Evolutionary conservation across 257 asterid species (phyloP).

Genomic region (Solanum medicagineum): DNA sequence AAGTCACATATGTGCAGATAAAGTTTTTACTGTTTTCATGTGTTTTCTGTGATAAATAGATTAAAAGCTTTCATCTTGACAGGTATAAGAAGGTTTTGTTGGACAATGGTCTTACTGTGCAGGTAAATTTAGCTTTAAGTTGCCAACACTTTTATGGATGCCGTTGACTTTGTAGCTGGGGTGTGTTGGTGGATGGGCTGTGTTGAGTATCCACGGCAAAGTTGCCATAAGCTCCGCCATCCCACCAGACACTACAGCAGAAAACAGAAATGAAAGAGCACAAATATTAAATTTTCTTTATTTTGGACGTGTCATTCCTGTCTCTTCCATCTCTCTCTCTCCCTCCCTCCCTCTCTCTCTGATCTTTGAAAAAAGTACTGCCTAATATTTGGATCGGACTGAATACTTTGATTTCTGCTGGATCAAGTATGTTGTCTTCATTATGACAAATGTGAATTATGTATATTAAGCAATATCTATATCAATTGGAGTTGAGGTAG

Average conservation of each 20-base stretch:
- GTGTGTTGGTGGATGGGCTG: too few species aligned
- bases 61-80: not conserved
- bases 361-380: not conserved
- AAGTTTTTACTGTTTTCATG: not conserved
- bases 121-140: slow-evolving; percentile 35
- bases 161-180: not conserved
- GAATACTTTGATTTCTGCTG: not conserved
- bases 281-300: not conserved
- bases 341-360: not conserved
- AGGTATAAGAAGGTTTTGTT: slow-evolving; percentile 78
- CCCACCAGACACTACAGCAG: not conserved
- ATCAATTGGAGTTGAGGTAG: not conserved
- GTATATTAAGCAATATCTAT: not conserved
- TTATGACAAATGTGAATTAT: not conserved
- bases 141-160: not conserved
- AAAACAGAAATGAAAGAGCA: not conserved
- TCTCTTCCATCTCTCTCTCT: not conserved
- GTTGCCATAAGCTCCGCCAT: not conserved
- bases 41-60: not conserved
- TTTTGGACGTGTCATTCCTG: not conserved
- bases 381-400: not conserved
- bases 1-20: not conserved
- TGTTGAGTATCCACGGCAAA: not conserved
- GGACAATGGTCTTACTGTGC: slow-evolving; percentile 82
- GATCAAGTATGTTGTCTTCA: not conserved